Evolutionary conservation across 2,329 filamentous ascomycete genomes (phyloP).

Genomic region (Oidium heveae): DNA sequence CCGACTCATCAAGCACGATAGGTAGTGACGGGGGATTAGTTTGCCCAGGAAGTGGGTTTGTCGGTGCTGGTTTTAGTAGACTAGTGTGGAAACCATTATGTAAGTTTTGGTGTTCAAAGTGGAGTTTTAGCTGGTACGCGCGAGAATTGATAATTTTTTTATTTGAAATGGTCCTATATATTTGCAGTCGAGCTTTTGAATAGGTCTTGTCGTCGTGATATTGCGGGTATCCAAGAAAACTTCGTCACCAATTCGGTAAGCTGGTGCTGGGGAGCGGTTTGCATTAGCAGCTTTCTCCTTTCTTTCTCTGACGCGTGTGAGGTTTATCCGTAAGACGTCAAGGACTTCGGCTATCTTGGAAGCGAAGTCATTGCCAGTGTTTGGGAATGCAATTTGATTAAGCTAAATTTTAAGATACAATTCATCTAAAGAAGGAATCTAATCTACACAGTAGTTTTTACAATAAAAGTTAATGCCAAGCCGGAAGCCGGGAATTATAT

Average conservation of each 20-base stretch:
- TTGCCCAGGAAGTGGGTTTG: neutral
- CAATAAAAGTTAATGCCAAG: too few species aligned
- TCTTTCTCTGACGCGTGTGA: neutral
- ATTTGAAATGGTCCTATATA: conserved; percentile 1
- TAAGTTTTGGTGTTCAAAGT: neutral
- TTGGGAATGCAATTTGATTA: neutral
- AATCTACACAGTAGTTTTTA: too few species aligned
- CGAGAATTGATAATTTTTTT: neutral
- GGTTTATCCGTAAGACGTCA: neutral
- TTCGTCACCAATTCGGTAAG: neutral
- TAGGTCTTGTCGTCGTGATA: neutral
- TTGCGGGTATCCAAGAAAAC: neutral
- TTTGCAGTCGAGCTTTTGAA: conserved; percentile 1
- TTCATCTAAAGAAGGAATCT: too few species aligned
- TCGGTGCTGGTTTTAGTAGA: neutral
- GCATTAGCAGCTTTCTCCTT: neutral
- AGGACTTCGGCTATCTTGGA: neutral
- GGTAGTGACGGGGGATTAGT: neutral
- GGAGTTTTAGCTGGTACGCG: neutral
- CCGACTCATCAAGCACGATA: neutral
- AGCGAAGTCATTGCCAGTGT: neutral
- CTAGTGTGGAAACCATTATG: neutral
- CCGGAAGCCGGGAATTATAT: too few species aligned
- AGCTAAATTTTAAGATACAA: too few species aligned
- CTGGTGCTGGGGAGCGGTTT: neutral